Conservation (phyloP, 2,329 filamentous ascomycete genomes). For the Ophiostoma sp. region DNA sequence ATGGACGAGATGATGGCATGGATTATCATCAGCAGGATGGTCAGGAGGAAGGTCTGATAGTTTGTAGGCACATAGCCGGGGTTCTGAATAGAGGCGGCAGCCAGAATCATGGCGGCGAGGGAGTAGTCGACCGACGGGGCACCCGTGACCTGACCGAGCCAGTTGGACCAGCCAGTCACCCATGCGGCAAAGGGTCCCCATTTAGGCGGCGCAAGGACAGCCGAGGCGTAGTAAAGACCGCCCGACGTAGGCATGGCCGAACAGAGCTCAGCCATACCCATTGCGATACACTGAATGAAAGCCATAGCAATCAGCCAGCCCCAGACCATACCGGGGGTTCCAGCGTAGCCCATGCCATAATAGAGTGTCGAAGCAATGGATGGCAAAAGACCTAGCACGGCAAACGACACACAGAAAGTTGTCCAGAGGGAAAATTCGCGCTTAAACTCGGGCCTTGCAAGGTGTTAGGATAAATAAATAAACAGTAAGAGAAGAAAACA, state of each 20-base stretch:
- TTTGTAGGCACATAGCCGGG: constrained; percentile 59
- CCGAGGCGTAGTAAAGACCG: constrained; percentile 68
- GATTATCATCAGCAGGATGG: constrained; percentile 60
- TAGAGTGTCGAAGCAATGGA: constrained; percentile 67
- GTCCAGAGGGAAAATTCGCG: constrained; percentile 70
- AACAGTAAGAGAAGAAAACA: not conserved
- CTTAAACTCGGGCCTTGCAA: constrained; percentile 42
- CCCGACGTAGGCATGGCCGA: constrained; percentile 69
- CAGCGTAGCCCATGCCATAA: constrained; percentile 56
- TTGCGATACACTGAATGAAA: constrained; percentile 65
- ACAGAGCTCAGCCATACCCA: constrained; percentile 66
- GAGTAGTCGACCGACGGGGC: constrained; percentile 64
- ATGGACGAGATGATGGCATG: constrained; percentile 64
- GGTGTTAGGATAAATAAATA: not conserved
- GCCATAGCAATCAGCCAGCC: constrained; percentile 69
- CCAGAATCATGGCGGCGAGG: constrained; percentile 64
- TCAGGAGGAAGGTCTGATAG: constrained; percentile 65
- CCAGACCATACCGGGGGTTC: constrained; percentile 64
- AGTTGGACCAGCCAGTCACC: constrained; percentile 67
- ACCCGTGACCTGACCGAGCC: constrained; percentile 61
- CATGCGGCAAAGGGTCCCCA: constrained; percentile 63
- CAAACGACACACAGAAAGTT: constrained; percentile 69
- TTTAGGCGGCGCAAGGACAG: constrained; percentile 61
- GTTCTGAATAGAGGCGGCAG: constrained; percentile 62
- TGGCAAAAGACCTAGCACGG: constrained; percentile 64